phyloP scores from a whole-genome alignment of 1,284 basidiomycete species.

The Moesziomyces globuligerus region DNA sequence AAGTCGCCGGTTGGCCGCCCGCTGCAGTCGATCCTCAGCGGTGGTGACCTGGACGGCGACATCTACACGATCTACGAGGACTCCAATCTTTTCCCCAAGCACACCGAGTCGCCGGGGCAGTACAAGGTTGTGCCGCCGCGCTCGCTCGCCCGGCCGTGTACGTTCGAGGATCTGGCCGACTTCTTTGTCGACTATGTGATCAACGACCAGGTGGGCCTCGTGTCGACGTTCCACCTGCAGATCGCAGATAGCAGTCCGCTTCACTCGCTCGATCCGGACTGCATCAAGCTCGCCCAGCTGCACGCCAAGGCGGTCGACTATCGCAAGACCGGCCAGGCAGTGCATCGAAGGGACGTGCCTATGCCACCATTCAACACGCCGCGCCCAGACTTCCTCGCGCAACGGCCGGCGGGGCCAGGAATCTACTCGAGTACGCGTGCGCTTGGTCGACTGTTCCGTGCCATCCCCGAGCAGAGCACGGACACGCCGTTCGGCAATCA shows the following conservation, averaged over 20 bases:
- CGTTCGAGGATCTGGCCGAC: constrained; percentile 76
- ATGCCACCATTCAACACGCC: constrained; percentile 12
- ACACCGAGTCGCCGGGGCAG: constrained; percentile 70
- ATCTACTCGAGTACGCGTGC: constrained; percentile 26
- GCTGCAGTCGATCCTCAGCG: constrained; percentile 42
- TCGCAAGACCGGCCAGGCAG: constrained; percentile 46
- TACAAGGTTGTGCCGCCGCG: constrained; percentile 72
- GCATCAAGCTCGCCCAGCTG: constrained; percentile 74
- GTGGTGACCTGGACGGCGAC: constrained; percentile 51
- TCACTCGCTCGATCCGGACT: constrained; percentile 74
- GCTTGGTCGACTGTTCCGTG: constrained; percentile 25
- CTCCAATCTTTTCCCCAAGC: constrained; percentile 71
- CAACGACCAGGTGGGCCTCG: constrained; percentile 74
- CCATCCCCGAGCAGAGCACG: constrained; percentile 26
- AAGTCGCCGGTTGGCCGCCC: constrained; percentile 17
- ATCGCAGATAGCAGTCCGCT: constrained; percentile 75
- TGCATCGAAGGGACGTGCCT: constrained; percentile 30
- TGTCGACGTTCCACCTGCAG: constrained; percentile 72
- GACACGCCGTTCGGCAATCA: constrained; percentile 21
- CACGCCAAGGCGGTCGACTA: constrained; percentile 74
- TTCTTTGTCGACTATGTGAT: constrained; percentile 76
- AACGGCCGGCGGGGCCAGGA: constrained; percentile 10
- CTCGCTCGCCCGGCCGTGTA: constrained; percentile 71
- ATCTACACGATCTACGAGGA: constrained; percentile 70
- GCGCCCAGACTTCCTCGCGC: constrained; percentile 27